A percentile compares a stretch with the other conserved stretches of the same genome.
Conservation (phyloP, 1,284 basidiomycete genomes). For the Melanopsichium pennsylvanicum region DNA sequence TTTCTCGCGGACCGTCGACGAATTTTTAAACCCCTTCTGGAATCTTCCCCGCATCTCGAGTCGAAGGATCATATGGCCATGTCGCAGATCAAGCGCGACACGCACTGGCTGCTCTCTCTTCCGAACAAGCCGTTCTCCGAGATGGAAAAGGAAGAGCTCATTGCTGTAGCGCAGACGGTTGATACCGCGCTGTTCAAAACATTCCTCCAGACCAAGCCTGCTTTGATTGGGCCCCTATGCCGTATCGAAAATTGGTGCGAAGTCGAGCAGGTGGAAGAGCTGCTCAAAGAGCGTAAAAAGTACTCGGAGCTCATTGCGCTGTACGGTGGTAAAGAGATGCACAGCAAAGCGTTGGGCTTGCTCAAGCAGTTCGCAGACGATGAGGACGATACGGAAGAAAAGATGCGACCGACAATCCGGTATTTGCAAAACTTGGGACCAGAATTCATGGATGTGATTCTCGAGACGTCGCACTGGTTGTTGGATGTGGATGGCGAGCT, state of each 20-base stretch:
- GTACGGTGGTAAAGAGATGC: conserved; percentile 95
- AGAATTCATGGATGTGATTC: conserved; percentile 56
- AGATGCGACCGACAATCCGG: conserved; percentile 81
- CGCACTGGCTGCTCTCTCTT: conserved; percentile 49
- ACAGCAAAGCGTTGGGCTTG: conserved; percentile 82
- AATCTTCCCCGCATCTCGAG: conserved; percentile 29
- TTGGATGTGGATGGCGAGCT: conserved; percentile 77
- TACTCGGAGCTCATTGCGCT: conserved; percentile 87
- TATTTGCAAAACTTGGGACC: conserved; percentile 86
- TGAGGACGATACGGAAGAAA: conserved; percentile 81
- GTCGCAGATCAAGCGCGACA: conserved; percentile 52
- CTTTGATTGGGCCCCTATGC: conserved; percentile 84
- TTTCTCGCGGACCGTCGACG: conserved; percentile 63
- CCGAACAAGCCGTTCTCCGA: conserved; percentile 47
- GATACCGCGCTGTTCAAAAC: conserved; percentile 95
- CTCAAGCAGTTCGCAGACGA: conserved; percentile 74
- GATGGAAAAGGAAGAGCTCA: conserved; percentile 51
- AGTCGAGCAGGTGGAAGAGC: conserved; percentile 90
- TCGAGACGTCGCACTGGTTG: conserved; percentile 77
- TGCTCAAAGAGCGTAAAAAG: conserved; percentile 84
- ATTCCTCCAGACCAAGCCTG: conserved; percentile 83
- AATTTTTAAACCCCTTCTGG: conserved; percentile 59
- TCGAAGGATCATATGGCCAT: conserved; percentile 45
- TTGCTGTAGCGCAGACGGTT: conserved; percentile 83
- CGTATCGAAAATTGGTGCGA: conserved; percentile 96